Percentiles rank a stretch among this genome's conserved stretches.
Evolutionary conservation across 176 grass and related monocot genomes (phyloP).

Genomic region (Chrysopogon serrulatus): DNA sequence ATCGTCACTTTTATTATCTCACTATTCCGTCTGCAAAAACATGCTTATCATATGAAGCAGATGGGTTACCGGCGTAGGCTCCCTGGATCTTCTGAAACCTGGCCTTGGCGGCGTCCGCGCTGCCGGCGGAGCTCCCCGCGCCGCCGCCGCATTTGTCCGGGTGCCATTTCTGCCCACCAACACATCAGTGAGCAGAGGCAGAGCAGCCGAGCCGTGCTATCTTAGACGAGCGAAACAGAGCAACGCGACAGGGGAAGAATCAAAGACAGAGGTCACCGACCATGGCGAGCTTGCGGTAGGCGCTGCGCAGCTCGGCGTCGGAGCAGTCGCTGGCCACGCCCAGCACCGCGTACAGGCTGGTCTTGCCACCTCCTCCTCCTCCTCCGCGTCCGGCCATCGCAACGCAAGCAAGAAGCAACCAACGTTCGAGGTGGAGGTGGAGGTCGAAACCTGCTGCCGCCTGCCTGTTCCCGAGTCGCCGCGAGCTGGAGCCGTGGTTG

Average conservation of each 20-base stretch:
- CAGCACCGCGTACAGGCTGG: slow-evolving; percentile 52
- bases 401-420: too few relatives aligned
- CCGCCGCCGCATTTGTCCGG: slow-evolving; percentile 51
- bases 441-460: not conserved
- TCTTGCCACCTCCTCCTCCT: not conserved
- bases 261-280: not conserved
- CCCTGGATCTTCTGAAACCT: slow-evolving; percentile 73
- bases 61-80: slow-evolving; percentile 44
- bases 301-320: slow-evolving; percentile 57
- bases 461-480: not conserved
- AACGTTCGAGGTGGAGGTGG: not conserved
- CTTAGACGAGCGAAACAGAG: not conserved
- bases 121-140: slow-evolving; percentile 21
- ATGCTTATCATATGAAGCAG: not conserved
- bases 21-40: not conserved
- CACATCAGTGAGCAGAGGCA: not conserved
- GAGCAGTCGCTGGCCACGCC: slow-evolving; percentile 65
- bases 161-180: slow-evolving; percentile 60
- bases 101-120: slow-evolving; percentile 40
- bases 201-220: not conserved
- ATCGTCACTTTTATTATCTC: not conserved
- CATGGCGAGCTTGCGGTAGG: slow-evolving; percentile 73
- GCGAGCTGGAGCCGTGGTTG: not conserved
- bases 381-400: slow-evolving; percentile 32
- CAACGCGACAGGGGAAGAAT: not conserved